Evolutionary conservation across 768 basidiomycete genomes (phyloP).

Genomic region (Melanogaster broomeanus): DNA sequence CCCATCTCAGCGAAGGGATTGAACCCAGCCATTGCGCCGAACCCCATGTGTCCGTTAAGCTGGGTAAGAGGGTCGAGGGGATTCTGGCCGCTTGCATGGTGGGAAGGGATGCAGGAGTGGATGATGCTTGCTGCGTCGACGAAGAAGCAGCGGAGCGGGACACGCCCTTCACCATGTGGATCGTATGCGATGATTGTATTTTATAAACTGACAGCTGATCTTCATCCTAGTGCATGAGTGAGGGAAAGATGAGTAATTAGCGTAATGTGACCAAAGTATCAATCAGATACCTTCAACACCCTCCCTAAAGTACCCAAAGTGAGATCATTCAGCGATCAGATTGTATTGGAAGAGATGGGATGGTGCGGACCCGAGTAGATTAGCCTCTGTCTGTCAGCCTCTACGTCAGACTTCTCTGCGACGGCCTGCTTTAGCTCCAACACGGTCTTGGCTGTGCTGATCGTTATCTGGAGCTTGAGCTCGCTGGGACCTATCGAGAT

Average conservation of each 20-base stretch:
- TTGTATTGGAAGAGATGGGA: neutral
- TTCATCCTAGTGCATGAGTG: constrained; percentile 58
- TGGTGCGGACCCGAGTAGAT: constrained; percentile 81
- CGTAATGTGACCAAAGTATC: neutral
- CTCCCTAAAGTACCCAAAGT: constrained; percentile 45
- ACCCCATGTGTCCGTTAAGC: constrained; percentile 76
- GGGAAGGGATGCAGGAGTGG: constrained; percentile 58
- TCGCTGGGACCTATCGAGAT: constrained; percentile 73
- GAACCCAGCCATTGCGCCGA: constrained; percentile 79
- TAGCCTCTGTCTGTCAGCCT: constrained; percentile 83
- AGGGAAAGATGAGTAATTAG: constrained; percentile 4
- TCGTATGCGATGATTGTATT: constrained; percentile 84
- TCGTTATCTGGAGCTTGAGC: constrained; percentile 87
- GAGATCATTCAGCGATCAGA: neutral
- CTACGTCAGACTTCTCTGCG: constrained; percentile 81
- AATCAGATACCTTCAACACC: constrained; percentile 62
- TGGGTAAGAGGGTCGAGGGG: constrained; percentile 83
- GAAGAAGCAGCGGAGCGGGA: constrained; percentile 45
- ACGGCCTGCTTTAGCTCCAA: constrained; percentile 89
- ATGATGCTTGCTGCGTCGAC: constrained; percentile 31
- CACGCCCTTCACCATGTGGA: constrained; percentile 92
- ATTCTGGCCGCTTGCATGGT: constrained; percentile 90
- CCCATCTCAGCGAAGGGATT: constrained; percentile 95
- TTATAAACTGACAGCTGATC: constrained; percentile 84
- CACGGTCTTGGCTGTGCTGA: constrained; percentile 82